These are phyloP conservation scores for Fusarium nodosum DNA, from an alignment of 2,329 filamentous ascomycete species.

Conservation along the genomic window DNA sequence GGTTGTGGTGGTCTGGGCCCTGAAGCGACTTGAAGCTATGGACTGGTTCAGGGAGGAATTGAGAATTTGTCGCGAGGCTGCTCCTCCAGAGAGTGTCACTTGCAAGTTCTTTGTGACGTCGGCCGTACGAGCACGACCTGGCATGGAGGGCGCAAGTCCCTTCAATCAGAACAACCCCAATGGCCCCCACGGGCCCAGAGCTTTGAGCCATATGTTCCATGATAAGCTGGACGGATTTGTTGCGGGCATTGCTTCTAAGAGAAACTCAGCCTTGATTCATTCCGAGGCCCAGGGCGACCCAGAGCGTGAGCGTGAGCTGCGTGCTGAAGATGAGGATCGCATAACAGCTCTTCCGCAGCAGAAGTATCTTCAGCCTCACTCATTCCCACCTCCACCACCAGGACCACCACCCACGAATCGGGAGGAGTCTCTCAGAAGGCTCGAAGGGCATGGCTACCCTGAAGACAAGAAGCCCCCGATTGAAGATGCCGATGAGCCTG, in stretches of 20 bases:
- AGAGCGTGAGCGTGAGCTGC: slow-evolving; percentile 83
- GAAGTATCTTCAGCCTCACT: slow-evolving; percentile 71
- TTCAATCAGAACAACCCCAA: slow-evolving; percentile 44
- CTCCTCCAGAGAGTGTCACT: slow-evolving; percentile 87
- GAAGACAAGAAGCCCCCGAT: slow-evolving; percentile 57
- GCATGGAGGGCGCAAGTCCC: slow-evolving; percentile 62
- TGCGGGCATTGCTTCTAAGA: slow-evolving; percentile 86
- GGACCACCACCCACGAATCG: slow-evolving; percentile 52
- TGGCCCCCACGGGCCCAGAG: slow-evolving; percentile 58
- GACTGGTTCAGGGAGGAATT: slow-evolving; percentile 98
- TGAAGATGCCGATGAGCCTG: slow-evolving; percentile 40
- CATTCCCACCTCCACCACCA: slow-evolving; percentile 50
- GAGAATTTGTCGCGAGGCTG: slow-evolving; percentile 89
- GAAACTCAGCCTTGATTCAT: slow-evolving; percentile 85
- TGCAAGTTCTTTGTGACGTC: slow-evolving; percentile 96
- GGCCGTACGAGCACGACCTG: slow-evolving; percentile 60
- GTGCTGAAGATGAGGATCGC: slow-evolving; percentile 85
- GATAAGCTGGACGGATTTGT: slow-evolving; percentile 91
- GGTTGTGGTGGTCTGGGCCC: slow-evolving; percentile 92
- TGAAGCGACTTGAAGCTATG: slow-evolving; percentile 92
- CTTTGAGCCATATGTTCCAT: slow-evolving; percentile 81
- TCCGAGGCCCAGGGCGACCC: slow-evolving; percentile 84
- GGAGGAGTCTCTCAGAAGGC: slow-evolving; percentile 63
- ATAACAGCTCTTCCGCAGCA: slow-evolving; percentile 83
- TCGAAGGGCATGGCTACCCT: slow-evolving; percentile 64